Conservation (phyloP, 2,329 filamentous ascomycete species). For the Metarhizium brunneum region DNA sequence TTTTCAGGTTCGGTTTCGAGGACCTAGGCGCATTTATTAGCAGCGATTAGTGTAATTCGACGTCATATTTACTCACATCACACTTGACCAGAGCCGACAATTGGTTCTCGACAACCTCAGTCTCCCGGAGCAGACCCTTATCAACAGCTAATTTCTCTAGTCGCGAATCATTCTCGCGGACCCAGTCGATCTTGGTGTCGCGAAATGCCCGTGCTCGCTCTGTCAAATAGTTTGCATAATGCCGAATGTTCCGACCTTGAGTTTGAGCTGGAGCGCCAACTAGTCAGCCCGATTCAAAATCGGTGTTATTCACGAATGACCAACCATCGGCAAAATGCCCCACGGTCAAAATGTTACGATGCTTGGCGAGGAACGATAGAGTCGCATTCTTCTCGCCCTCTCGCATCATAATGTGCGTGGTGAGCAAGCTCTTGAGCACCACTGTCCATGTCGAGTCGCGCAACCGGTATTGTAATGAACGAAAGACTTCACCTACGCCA, state of each 20-base stretch:
- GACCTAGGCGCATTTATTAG: constrained; percentile 42
- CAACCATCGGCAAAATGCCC: constrained; percentile 87
- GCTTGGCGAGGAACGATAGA: constrained; percentile 71
- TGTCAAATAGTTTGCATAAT: constrained; percentile 80
- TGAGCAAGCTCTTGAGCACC: constrained; percentile 94
- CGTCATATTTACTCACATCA: constrained; percentile 51
- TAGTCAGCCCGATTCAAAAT: background rate
- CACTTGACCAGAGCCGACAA: constrained; percentile 80
- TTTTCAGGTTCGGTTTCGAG: constrained; percentile 86
- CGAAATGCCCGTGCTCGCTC: constrained; percentile 75
- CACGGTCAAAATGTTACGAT: constrained; percentile 75
- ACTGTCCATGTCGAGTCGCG: constrained; percentile 99
- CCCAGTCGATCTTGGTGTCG: constrained; percentile 83
- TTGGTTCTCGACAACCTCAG: constrained; percentile 82
- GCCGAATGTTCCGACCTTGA: constrained; percentile 87
- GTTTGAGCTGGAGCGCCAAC: constrained; percentile 59
- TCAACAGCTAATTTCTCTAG: constrained; percentile 82
- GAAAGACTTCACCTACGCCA: constrained; percentile 91
- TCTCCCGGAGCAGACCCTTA: constrained; percentile 86
- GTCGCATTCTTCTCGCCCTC: constrained; percentile 89
- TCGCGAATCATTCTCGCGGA: constrained; percentile 70
- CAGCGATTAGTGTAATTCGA: background rate
- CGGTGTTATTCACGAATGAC: constrained; percentile 20
- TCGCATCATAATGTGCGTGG: constrained; percentile 93
- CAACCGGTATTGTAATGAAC: constrained; percentile 77